Evolutionary conservation across 2,329 filamentous ascomycete species (phyloP).

Genomic region (Colletotrichum sp.): DNA sequence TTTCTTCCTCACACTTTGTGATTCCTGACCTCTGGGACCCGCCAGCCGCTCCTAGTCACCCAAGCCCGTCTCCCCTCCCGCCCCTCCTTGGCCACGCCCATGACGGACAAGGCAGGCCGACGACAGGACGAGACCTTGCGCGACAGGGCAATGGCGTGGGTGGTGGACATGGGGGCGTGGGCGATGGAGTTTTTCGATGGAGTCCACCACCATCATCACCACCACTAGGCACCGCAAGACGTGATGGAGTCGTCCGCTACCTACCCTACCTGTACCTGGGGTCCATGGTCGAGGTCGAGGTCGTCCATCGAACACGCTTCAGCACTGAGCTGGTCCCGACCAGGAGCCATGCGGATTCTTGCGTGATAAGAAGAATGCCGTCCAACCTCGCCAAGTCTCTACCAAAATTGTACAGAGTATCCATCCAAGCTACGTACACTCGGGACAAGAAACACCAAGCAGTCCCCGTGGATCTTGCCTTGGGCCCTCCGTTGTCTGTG

Average conservation of each 20-base stretch:
- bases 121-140: conserved; percentile 1
- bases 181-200: background rate
- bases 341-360: background rate
- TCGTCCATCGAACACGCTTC: background rate
- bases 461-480: background rate
- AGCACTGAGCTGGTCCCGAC: background rate
- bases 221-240: background rate
- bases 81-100: background rate
- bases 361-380: background rate
- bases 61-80: background rate
- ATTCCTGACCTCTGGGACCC: background rate
- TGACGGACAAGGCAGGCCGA: background rate
- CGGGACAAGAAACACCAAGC: conserved; percentile 2
- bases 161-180: background rate
- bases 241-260: background rate
- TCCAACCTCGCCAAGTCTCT: background rate
- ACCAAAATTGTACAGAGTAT: background rate
- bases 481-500: background rate
- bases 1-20: background rate
- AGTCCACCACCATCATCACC: background rate
- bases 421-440: background rate
- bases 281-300: background rate
- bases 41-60: background rate
- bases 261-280: too few relatives aligned
- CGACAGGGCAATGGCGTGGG: background rate